These are phyloP conservation scores for Gymnopilus junonius DNA, from an alignment of 768 basidiomycete genomes.

Conservation along the genomic window DNA sequence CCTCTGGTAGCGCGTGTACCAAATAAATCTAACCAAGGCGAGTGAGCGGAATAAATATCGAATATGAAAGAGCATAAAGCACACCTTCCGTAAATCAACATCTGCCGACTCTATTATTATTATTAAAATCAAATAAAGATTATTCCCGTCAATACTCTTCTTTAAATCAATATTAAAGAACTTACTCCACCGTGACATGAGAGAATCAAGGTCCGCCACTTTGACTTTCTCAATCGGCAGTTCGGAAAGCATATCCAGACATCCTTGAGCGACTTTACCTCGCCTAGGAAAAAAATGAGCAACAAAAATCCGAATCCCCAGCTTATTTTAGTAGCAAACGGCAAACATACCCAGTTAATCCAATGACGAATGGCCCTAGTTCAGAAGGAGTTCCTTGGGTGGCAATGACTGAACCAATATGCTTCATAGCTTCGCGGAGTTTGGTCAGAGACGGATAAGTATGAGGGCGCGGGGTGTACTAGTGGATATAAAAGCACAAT, in stretches of 20 bases:
- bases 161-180: too few species aligned
- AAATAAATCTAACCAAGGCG: constrained; percentile 64
- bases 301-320: not conserved
- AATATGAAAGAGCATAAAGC: not conserved
- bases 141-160: too few species aligned
- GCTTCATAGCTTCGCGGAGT: constrained; percentile 56
- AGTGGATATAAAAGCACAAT: not conserved
- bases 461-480: constrained; percentile 85
- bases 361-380: constrained; percentile 80
- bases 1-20: constrained; percentile 67
- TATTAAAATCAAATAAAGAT: not conserved
- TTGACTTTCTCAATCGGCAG: constrained; percentile 66
- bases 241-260: constrained; percentile 70
- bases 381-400: constrained; percentile 60
- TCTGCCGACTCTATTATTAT: constrained; percentile 4
- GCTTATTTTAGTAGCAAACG: not conserved
- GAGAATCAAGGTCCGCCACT: constrained; percentile 57
- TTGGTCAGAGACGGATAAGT: constrained; percentile 62
- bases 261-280: constrained; percentile 85
- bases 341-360: constrained; percentile 82
- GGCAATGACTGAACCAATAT: constrained; percentile 60
- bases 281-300: constrained; percentile 43
- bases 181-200: constrained; percentile 60
- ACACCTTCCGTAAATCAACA: constrained; percentile 46
- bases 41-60: not conserved